These are phyloP conservation scores for Cytospora leucostoma DNA, from an alignment of 2,329 filamentous ascomycete species.

Conservation along the genomic window DNA sequence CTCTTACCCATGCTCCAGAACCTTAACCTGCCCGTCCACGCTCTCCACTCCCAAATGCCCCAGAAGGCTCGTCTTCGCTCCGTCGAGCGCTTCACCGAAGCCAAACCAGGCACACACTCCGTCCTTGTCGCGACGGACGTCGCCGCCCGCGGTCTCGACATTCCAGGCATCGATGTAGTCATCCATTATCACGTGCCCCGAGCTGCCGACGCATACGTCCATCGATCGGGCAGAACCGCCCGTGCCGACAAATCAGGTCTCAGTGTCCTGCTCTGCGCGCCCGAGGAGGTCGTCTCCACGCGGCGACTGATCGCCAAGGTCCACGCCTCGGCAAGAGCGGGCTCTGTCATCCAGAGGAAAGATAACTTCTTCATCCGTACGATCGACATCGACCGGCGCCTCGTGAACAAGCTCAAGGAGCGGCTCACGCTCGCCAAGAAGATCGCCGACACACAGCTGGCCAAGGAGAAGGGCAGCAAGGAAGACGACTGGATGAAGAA, in stretches of 20 bases:
- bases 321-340: constrained; percentile 58
- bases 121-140: constrained; percentile 93
- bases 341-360: constrained; percentile 46
- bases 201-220: constrained; percentile 89
- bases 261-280: constrained; percentile 85
- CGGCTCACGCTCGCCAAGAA: constrained; percentile 81
- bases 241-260: constrained; percentile 76
- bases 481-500: constrained; percentile 82
- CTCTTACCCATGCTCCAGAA: constrained; percentile 82
- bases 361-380: constrained; percentile 72
- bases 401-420: constrained; percentile 74
- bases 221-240: constrained; percentile 91
- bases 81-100: constrained; percentile 80
- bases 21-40: constrained; percentile 72
- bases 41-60: constrained; percentile 90
- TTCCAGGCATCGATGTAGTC: constrained; percentile 83
- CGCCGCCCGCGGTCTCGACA: constrained; percentile 90
- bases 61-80: constrained; percentile 95
- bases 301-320: constrained; percentile 85
- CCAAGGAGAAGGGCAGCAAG: constrained; percentile 82
- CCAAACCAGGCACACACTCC: constrained; percentile 53
- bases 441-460: constrained; percentile 78
- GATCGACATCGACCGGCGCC: constrained; percentile 78
- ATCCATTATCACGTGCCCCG: constrained; percentile 95
- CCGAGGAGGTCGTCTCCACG: constrained; percentile 86